Evolutionary conservation across 148 eudicot genomes (phyloP).

Genomic region (Talinum fruticosum): DNA sequence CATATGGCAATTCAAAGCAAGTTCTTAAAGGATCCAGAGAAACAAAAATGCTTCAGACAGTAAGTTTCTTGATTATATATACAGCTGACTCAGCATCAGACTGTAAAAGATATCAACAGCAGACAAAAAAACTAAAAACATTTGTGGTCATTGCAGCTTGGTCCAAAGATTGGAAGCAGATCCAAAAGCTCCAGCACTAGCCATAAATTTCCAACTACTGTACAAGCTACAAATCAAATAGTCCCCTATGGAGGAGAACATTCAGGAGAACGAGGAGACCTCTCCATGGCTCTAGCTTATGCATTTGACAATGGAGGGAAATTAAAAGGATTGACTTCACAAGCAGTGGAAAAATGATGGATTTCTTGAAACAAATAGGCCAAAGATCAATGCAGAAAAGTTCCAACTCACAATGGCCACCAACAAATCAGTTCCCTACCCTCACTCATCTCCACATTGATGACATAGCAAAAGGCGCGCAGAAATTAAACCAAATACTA

Average conservation of each 20-base stretch:
- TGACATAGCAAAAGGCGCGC: conserved; percentile 82
- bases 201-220: conserved; percentile 27
- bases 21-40: conserved; percentile 46
- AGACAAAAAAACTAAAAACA: background rate
- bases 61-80: conserved; percentile 45
- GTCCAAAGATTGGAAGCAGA: conserved; percentile 36
- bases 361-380: conserved; percentile 55
- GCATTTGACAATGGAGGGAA: conserved; percentile 54
- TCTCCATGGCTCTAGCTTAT: conserved; percentile 67
- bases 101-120: background rate
- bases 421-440: conserved; percentile 43
- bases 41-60: conserved; percentile 45
- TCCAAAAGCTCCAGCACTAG: conserved; percentile 34
- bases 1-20: conserved; percentile 37
- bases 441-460: conserved; percentile 57
- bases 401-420: conserved; percentile 28
- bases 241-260: conserved; percentile 49
- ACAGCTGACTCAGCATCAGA: background rate
- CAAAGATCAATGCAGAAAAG: conserved; percentile 48
- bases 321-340: conserved; percentile 41
- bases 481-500: conserved; percentile 67
- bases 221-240: conserved; percentile 52
- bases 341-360: conserved; percentile 46
- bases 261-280: conserved; percentile 39
- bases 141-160: conserved; percentile 28